phyloP scores from a whole-genome alignment of 345 rosid genomes.

The Euphorbia lathyris region DNA sequence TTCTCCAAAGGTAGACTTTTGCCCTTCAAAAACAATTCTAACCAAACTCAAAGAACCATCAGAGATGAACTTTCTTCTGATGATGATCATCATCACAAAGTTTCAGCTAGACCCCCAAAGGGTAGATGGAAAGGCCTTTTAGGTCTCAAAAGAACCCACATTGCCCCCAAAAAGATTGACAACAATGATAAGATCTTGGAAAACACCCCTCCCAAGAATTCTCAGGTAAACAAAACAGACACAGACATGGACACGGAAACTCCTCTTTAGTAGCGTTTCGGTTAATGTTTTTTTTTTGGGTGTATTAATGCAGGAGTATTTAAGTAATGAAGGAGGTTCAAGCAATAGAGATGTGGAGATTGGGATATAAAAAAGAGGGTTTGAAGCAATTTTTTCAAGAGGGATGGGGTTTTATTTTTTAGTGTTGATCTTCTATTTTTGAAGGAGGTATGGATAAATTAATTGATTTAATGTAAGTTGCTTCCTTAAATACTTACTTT shows the following conservation, averaged over 20 bases:
- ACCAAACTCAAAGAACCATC: constrained; percentile 53
- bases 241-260: no score
- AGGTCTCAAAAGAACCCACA: constrained; percentile 71
- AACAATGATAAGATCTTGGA: constrained; percentile 33
- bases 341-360: constrained; percentile 62
- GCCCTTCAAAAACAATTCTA: constrained; percentile 57
- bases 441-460: constrained; percentile 11
- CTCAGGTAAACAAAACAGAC: constrained; percentile 37
- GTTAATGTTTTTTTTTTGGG: not conserved
- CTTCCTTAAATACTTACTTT: constrained; percentile 1
- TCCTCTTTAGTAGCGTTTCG: no score
- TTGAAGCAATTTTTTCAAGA: constrained; percentile 11
- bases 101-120: constrained; percentile 55
- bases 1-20: constrained; percentile 83
- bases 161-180: constrained; percentile 64
- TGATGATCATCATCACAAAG: constrained; percentile 33
- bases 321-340: constrained; percentile 44
- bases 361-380: constrained; percentile 38
- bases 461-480: constrained; percentile 11
- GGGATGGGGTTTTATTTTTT: constrained; percentile 15
- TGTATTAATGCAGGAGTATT: constrained; percentile 33
- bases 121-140: constrained; percentile 83
- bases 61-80: constrained; percentile 80
- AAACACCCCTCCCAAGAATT: constrained; percentile 27
- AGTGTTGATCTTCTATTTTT: constrained; percentile 10